Evolutionary conservation across 768 basidiomycete species (phyloP), one percentile per base, ranked within the genome.

Genomic region (Phanerochaete sordida): DNA sequence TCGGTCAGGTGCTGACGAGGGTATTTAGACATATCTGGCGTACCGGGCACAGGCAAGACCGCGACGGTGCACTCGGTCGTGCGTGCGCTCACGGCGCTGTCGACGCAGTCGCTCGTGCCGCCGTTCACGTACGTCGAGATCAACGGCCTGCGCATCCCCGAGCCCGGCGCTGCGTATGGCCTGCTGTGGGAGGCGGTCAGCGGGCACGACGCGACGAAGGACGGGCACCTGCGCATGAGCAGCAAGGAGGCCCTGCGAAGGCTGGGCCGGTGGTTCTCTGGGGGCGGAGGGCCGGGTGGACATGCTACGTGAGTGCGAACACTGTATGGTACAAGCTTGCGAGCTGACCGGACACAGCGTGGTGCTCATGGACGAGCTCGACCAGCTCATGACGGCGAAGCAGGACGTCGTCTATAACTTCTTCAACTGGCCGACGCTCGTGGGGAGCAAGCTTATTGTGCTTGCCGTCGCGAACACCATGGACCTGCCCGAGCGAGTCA

Each of bases 321-420:
- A 12, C 9, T 48, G 55, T 57, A 56, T n/a, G 19, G 37, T 49
- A 48, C 1, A 35, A 19, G 13, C 30, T 56, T 35, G 33, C 12
- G 24, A 15, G 11, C 55, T 63, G 19, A 46, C 63, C 28, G 26
- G 44, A 35, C 2, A 7, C 64, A 98, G 95, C 59, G 90, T 98
- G 4, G 95, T 98, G 4, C 79, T 99, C 16, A 98, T 99, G 93
- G 96, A 99, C 71, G 97, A 99, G 74, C 81, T 99, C 4, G 97
- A 99, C 74, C 97, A 98, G 72, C 81, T 99, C 28, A 86, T 98
- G 66, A 98, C 96, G 1, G 79, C 90, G 19, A 97, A 97, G 70
- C 96, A 99, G 72, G 96, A 99, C 60, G 96, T 99, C 11, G 91
- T 99, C 23, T 99, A 99, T 75, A 98, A 98, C 69, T 98, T 99